A percentile compares a stretch with the other conserved stretches of the same genome.
Evolutionary conservation across 2,329 filamentous ascomycete species (phyloP).

Genomic region (Alternaria sp.): DNA sequence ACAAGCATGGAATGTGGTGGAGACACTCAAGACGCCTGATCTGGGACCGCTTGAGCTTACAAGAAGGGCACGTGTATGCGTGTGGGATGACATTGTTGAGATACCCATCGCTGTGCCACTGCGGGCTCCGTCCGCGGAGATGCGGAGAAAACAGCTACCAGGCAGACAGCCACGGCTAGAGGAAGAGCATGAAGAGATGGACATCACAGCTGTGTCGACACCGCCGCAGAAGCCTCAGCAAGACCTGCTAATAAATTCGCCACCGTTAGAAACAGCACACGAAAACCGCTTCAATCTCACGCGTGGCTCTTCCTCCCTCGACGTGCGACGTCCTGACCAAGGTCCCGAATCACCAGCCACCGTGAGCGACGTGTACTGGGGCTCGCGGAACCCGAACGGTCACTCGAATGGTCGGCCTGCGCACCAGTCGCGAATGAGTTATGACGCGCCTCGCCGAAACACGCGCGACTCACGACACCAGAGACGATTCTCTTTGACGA

Average conservation of each 20-base stretch:
- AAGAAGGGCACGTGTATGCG: conserved; percentile 86
- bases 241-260: conserved; percentile 75
- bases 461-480: conserved; percentile 46
- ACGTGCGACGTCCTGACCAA: conserved; percentile 42
- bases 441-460: conserved; percentile 50
- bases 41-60: conserved; percentile 95
- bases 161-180: conserved; percentile 33
- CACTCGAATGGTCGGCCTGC: conserved; percentile 34
- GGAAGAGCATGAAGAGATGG: conserved; percentile 82
- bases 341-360: conserved; percentile 48
- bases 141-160: conserved; percentile 69
- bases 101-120: conserved; percentile 94
- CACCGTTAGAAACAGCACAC: conserved; percentile 55
- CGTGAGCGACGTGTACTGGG: conserved; percentile 45
- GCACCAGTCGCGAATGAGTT: conserved; percentile 53
- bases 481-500: conserved; percentile 57
- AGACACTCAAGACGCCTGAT: conserved; percentile 90
- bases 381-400: conserved; percentile 25
- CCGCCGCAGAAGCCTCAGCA: conserved; percentile 59
- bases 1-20: conserved; percentile 98
- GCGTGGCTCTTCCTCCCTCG: conserved; percentile 56
- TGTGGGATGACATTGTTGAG: conserved; percentile 98
- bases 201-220: conserved; percentile 77
- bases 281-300: conserved; percentile 60
- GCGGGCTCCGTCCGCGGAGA: conserved; percentile 83